phyloP scores from a whole-genome alignment of 164 flowering plant genomes.

The Warburgia ugandensis region DNA sequence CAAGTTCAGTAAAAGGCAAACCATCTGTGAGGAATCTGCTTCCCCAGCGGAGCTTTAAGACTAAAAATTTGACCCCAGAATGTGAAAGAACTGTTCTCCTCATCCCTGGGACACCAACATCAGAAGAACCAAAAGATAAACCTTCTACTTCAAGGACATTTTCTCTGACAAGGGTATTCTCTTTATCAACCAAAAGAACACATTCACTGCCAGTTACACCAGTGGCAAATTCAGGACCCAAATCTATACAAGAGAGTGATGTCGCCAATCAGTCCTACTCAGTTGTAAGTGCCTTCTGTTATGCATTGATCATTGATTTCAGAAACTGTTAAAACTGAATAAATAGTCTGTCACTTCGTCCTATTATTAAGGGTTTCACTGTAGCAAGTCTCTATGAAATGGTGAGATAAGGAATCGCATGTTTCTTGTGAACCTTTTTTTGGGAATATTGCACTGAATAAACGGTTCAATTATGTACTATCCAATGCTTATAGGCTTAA shows the following conservation, averaged over 20 bases:
- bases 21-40: slow-evolving; percentile 49
- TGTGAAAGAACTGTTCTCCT: slow-evolving; percentile 60
- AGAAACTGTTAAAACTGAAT: background rate
- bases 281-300: slow-evolving; percentile 30
- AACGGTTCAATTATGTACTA: too few species aligned
- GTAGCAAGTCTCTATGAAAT: too few species aligned
- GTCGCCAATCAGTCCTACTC: slow-evolving; percentile 17
- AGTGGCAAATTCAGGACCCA: slow-evolving; percentile 24
- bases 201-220: slow-evolving; percentile 56
- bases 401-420: too few species aligned
- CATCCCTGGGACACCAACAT: slow-evolving; percentile 35
- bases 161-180: slow-evolving; percentile 42
- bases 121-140: slow-evolving; percentile 31
- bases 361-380: too few species aligned
- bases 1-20: slow-evolving; percentile 46
- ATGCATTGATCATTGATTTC: background rate
- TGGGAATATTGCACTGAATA: too few species aligned
- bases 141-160: slow-evolving; percentile 55
- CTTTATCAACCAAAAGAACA: slow-evolving; percentile 30
- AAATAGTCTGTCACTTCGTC: too few species aligned
- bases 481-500: too few species aligned
- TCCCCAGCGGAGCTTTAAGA: slow-evolving; percentile 47
- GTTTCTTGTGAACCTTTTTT: too few species aligned
- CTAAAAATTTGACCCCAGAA: slow-evolving; percentile 30
- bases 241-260: slow-evolving; percentile 21